Conservation (phyloP, 1,284 basidiomycete species). For the Moniliophthora roreri region DNA sequence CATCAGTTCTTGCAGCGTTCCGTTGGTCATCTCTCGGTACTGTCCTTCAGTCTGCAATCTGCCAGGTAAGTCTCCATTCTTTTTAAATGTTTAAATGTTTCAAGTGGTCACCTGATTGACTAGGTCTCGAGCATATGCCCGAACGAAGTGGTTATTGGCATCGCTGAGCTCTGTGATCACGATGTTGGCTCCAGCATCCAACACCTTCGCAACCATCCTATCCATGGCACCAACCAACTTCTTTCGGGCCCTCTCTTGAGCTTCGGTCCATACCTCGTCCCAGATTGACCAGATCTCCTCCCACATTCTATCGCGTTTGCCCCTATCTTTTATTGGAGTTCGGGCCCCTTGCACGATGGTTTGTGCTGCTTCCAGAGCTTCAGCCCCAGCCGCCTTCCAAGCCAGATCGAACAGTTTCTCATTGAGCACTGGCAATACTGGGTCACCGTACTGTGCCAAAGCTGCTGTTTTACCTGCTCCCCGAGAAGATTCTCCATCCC, state of each 20-base stretch:
- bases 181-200: neutral
- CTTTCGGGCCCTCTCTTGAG: neutral
- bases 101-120: neutral
- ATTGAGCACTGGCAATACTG: neutral
- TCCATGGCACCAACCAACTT: neutral
- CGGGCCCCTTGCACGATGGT: neutral
- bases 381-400: conserved; percentile 1
- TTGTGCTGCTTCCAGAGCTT: neutral
- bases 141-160: neutral
- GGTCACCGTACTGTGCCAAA: too few relatives aligned
- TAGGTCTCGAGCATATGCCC: neutral
- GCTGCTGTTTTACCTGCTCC: too few relatives aligned
- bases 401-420: conserved; percentile 4
- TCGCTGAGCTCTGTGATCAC: neutral
- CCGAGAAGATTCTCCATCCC: too few relatives aligned
- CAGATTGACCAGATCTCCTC: neutral
- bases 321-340: neutral
- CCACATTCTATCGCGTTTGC: conserved; percentile 1
- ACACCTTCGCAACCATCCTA: neutral
- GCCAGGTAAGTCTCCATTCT: neutral
- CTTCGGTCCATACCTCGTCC: neutral
- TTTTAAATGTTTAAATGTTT: too few relatives aligned
- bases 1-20: neutral
- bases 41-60: neutral
- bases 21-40: neutral